Base-by-base conservation (phyloP, 2,329 filamentous ascomycete species). In the Neospermospora avenae region DNA sequence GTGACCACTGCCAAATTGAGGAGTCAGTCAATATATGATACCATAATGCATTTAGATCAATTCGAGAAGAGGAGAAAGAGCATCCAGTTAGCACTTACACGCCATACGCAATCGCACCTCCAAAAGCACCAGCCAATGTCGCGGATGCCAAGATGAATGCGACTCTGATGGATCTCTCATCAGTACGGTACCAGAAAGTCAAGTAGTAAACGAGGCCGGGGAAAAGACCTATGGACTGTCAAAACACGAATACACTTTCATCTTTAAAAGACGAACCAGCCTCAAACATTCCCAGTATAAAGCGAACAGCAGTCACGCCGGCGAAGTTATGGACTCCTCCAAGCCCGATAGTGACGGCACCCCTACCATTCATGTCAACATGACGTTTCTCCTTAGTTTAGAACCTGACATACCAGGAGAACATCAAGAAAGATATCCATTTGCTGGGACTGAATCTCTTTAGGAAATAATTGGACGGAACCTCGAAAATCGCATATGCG, bases 401-500 rank as follows among this genome's bases (percentile, higher is more conserved):
- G 25, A n/a, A 10, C 7, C 4, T 25, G 8, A 37, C 48, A 6
- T 37, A 51, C 58, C 58, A 82, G 11, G 75, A 74, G 34, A 81
- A 69, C 75, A 81, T 80, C 10, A 81, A 71, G 57, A 81, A 78
- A 0, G 77, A 76, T 54, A 81, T 77, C 76, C 78, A 80, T 67
- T 76, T 77, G 54, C 76, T 79, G 1, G 78, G 77, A 25, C 70
- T 73, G 1, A 78, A 63, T 55, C 77, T 77, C 63, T 81, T 82
- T 42, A 82, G 68, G 5, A 80, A 72, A 62, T 78, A 78, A 58
- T 80, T 80, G 1, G 77, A 79, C 4, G 78, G 78, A 0, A 80
- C 77, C 68, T 80, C 78, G 39, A 80, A 78, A 3, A 83, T 64
- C 16, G 76, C 76, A 61, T 80, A 81, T 5, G 77, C 78, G 18